Base-by-base conservation (phyloP, 2,329 filamentous ascomycete species). In the Colletotrichum higginsianum region DNA sequence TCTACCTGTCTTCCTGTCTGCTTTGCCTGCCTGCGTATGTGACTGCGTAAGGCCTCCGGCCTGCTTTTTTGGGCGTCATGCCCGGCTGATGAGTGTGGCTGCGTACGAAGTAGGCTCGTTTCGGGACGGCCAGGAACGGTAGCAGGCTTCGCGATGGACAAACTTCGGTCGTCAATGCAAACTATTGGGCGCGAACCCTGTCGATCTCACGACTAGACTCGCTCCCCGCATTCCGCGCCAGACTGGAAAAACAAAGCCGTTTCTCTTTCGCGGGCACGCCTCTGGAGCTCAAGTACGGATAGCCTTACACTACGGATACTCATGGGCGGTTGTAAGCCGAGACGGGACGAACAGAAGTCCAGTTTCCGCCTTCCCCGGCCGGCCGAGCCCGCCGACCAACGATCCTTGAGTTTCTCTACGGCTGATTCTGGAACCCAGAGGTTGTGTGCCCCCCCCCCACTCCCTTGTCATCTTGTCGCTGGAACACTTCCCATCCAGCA, bases 161-260 rank as follows among this genome's bases (percentile, higher is more conserved):
- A 49, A 67, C 49, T 71, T 62, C 44, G 50, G 49, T 61, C 50
- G 57, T 71, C 44, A 52, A 57, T 53, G 63, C 30, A 38, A 71
- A 26, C 64, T 61, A 67, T 57, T 61, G 56, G 57, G 57, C 49
- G 40, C 42, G 63, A 67, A 61, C 44, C 63, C 64, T 58, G 67
- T 62, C 67, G 57, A 71, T 71, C 64, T 30, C 30, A 35, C 42
- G 18, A 55, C 62, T 67, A 70, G 49, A 66, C 58, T 52, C 44
- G 38, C 50, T 57, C 64, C 67, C 64, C 57, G 64, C 67, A 57
- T 50, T 57, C 64, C 50, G 46, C 44, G n/a, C 35, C 44, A 42
- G 23, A 58, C 30, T 38, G 38, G 64, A 8, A n/a, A 58, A 35
- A 26, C 13, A 18, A 26, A 26, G 26, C 16, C 46, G 61, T 6